Evolutionary conservation across 2,329 filamentous ascomycete genomes (phyloP), one percentile per base, ranked within the genome.

Genomic region (Penicillium sp.): DNA sequence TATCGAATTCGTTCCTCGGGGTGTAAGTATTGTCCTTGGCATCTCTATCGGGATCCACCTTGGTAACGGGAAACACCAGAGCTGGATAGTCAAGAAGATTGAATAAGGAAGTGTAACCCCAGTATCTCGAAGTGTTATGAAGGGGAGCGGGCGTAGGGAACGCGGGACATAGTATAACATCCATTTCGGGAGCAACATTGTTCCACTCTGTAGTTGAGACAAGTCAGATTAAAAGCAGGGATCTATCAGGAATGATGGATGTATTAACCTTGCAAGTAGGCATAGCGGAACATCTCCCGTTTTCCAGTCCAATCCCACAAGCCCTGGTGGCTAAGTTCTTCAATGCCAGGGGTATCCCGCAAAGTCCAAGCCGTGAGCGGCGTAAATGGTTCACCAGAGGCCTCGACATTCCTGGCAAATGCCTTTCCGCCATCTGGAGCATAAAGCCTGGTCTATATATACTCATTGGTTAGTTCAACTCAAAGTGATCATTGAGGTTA

Each of bases 81-180:
- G 78, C 80, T 0, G 87, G 84, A 67, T 88, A 88, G 67, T 90
- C 86, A 1, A 89, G 78, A 40, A 89, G 63, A 66, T 89, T 90
- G 85, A 86, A 89, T 58, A 85, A 81, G 0, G 80, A 75, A 0
- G 85, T 88, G 61, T 89, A 90, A 1, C 80, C 80, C 85, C 85
- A 89, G 61, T 83, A 83, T 36, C 70, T 76, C 67, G 87, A 64
- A 56, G 76, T 71, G 60, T 83, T 69, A 59, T 84, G 77, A 58
- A 81, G 71, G 3, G 78, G 82, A n/a, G 83, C 83, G 3, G 76
- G 75, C 1, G 81, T 78, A 1, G 84, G 82, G 0, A 80, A 81
- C 0, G 77, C 81, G 0, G 86, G 86, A 53, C 81, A 85, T 1
- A 89, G 73, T 33, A 89, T 81, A 0, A 85, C 82, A 67, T 89